Evolutionary conservation across 129 eudicot species (phyloP), one percentile per base, ranked within the genome.

Genomic region (Artemisia annua): DNA sequence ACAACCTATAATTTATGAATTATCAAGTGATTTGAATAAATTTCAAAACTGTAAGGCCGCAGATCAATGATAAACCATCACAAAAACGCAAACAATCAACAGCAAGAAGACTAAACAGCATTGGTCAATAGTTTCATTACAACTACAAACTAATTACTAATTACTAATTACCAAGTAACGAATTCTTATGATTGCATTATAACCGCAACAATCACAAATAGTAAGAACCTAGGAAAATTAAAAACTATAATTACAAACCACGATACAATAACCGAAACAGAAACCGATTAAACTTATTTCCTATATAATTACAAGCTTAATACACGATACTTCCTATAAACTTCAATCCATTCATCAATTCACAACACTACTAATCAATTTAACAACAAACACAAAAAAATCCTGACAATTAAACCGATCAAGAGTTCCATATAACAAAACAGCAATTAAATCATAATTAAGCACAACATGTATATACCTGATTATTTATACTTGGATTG

Each of bases 311-410:
- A n/a, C n/a, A n/a, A n/a, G n/a, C 11, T 39, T 1, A 52, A 52
- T 52, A 52, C 57, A 19, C 19, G 10, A 52, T 17, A 52, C 7
- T 52, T 13, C 57, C n/a, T 52, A 52, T 52, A 57, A n/a, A 55
- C 10, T 14, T 7, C 8, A 55, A 19, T 18, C 3, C 5, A 57
- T 52, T 13, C 19, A 51, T 51, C 15, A 3, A 13, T 13, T 2
- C 15, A 51, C 56, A 51, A 1, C 16, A 32, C 43, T 70, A 30
- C 35, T 20, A 61, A 39, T 39, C 10, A 39, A 39, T 39, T 39
- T 39, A 39, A 39, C 46, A 7, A 11, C 57, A 61, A 77, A 60
- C 13, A 51, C 75, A n/a, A n/a, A n/a, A n/a, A n/a, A n/a, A n/a
- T n/a, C n/a, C n/a, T n/a, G n/a, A n/a, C n/a, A 50, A 30, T 18